phyloP scores from a whole-genome alignment of 2,329 filamentous ascomycete species.

The Clathrospora elynae region DNA sequence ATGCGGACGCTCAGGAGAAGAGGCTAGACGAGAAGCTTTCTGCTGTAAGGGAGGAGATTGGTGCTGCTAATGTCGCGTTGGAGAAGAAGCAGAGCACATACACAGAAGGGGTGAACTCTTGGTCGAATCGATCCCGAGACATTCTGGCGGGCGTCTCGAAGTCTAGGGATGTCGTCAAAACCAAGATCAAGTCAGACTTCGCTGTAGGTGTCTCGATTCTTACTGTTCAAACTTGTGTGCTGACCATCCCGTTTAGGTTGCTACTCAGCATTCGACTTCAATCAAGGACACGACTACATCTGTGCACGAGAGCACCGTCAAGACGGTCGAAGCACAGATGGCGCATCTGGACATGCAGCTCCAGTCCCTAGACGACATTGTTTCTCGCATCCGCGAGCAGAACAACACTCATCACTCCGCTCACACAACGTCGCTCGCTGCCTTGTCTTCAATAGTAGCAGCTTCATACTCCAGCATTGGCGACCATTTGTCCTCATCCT shows the following conservation, averaged over 20 bases:
- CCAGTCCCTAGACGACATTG: slow-evolving; percentile 87
- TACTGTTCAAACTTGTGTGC: slow-evolving; percentile 10
- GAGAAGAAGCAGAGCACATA: slow-evolving; percentile 70
- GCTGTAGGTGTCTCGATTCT: slow-evolving; percentile 58
- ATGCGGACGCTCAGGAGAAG: slow-evolving; percentile 73
- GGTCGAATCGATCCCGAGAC: slow-evolving; percentile 70
- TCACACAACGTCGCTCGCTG: slow-evolving; percentile 69
- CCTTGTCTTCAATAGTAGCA: slow-evolving; percentile 70
- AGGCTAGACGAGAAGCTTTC: slow-evolving; percentile 69
- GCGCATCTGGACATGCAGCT: slow-evolving; percentile 86
- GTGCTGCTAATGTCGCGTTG: slow-evolving; percentile 66
- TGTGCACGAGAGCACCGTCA: slow-evolving; percentile 87
- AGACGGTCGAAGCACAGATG: slow-evolving; percentile 88
- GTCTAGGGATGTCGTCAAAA: slow-evolving; percentile 78
- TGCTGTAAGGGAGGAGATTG: slow-evolving; percentile 67
- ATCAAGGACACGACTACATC: slow-evolving; percentile 84
- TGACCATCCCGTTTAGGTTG: slow-evolving; percentile 56
- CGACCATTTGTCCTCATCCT: slow-evolving; percentile 70
- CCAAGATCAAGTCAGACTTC: slow-evolving; percentile 85
- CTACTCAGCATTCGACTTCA: slow-evolving; percentile 78
- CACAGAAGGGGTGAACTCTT: slow-evolving; percentile 72
- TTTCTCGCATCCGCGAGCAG: slow-evolving; percentile 77
- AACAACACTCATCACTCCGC: slow-evolving; percentile 77
- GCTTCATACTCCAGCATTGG: slow-evolving; percentile 74
- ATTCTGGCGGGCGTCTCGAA: slow-evolving; percentile 73